These are phyloP conservation scores for Podaxis sp. DNA, from an alignment of 768 basidiomycete species.

Conservation along the genomic window DNA sequence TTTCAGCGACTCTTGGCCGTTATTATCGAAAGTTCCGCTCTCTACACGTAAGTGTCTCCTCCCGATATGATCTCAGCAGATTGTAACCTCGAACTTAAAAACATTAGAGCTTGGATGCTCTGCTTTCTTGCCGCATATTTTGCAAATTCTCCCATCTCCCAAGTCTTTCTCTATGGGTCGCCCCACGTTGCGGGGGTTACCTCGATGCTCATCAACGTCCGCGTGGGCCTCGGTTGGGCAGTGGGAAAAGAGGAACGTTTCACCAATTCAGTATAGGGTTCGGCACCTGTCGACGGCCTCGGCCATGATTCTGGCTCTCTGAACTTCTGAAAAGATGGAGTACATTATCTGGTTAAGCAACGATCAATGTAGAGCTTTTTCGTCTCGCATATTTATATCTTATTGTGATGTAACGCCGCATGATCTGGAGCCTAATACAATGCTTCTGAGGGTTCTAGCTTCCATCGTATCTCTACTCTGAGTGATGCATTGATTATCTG, in stretches of 20 bases:
- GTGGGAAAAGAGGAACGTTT: background rate
- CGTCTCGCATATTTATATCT: background rate
- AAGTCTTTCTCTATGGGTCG: constrained; percentile 1
- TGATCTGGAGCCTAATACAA: background rate
- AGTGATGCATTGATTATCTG: background rate
- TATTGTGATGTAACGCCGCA: background rate
- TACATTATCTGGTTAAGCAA: background rate
- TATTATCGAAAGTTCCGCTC: background rate
- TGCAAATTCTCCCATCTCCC: background rate
- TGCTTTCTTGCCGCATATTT: background rate
- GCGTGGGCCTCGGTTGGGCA: constrained; percentile 16
- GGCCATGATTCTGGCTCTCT: background rate
- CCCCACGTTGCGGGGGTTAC: constrained; percentile 7
- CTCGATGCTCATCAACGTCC: constrained; percentile 13
- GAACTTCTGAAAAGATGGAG: background rate
- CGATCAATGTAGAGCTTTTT: background rate
- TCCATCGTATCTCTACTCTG: background rate
- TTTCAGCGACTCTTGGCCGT: constrained; percentile 1
- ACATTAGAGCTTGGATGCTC: background rate
- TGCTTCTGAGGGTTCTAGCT: too few species aligned
- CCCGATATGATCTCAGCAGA: background rate
- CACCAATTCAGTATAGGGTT: background rate
- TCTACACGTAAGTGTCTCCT: background rate
- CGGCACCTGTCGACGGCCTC: background rate
- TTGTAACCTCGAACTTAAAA: background rate